Conservation (phyloP, 257 asterid genomes). For the Capsicum rhomboideum region DNA sequence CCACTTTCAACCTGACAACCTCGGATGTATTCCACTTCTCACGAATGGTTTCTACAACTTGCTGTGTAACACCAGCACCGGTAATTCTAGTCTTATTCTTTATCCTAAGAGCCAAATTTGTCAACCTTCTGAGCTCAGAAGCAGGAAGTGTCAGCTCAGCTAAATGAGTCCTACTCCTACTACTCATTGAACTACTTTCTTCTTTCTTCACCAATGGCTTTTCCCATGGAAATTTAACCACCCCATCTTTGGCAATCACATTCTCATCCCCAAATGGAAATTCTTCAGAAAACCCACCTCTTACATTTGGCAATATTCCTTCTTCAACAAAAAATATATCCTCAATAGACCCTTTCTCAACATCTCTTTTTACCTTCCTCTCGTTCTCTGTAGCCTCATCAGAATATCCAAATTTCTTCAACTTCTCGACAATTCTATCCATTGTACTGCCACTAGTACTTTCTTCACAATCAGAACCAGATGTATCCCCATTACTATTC, state of each 20-base stretch:
- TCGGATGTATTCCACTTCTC: constrained; percentile 82
- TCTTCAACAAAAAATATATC: constrained; percentile 79
- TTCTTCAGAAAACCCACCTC: constrained; percentile 69
- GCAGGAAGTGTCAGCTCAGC: constrained; percentile 86
- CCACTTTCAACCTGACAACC: constrained; percentile 79
- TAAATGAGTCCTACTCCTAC: constrained; percentile 45
- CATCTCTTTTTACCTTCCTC: constrained; percentile 20
- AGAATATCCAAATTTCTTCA: constrained; percentile 78
- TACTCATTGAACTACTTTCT: constrained; percentile 39
- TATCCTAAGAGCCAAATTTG: constrained; percentile 49
- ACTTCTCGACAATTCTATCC: constrained; percentile 84
- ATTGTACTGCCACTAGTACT: constrained; percentile 74
- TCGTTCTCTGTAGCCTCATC: constrained; percentile 49
- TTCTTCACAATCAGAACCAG: constrained; percentile 68
- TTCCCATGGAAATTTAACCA: constrained; percentile 84
- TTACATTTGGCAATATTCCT: constrained; percentile 65
- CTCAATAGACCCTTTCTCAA: constrained; percentile 77
- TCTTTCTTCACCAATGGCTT: constrained; percentile 18
- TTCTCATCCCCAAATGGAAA: constrained; percentile 52
- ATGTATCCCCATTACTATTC: constrained; percentile 42
- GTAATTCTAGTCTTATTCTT: constrained; percentile 63
- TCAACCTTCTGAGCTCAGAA: constrained; percentile 67
- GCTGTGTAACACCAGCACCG: constrained; percentile 76
- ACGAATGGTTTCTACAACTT: constrained; percentile 68
- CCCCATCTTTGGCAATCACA: constrained; percentile 28